A percentile compares a stretch with the other conserved stretches of the same genome.
phyloP scores from a whole-genome alignment of 176 grass and related monocot species.

The Oryza coarctata region DNA sequence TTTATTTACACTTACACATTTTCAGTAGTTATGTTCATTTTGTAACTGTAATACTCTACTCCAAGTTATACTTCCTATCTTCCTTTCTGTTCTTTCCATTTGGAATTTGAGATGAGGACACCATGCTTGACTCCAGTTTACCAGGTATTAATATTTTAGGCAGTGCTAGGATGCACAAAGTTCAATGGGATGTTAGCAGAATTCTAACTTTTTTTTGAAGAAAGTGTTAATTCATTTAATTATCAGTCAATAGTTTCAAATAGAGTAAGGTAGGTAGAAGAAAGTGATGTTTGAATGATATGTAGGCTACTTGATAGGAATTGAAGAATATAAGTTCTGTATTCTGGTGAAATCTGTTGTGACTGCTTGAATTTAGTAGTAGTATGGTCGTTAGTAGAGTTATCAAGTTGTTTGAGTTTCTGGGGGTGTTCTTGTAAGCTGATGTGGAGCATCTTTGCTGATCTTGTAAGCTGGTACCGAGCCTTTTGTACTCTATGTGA shows the following conservation, averaged over 20 bases:
- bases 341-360: too few relatives aligned
- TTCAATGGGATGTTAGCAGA: background rate
- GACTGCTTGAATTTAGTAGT: too few relatives aligned
- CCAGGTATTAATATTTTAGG: background rate
- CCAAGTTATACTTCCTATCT: background rate
- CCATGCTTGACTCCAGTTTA: background rate
- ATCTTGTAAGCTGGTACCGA: too few relatives aligned
- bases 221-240: background rate
- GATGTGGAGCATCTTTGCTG: too few relatives aligned
- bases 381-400: too few relatives aligned
- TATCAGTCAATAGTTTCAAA: background rate
- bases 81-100: background rate
- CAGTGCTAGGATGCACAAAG: background rate
- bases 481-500: too few relatives aligned
- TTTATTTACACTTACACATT: background rate
- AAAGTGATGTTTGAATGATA: background rate
- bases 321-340: too few relatives aligned
- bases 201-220: background rate
- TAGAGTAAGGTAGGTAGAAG: background rate
- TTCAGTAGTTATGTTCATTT: background rate
- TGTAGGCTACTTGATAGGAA: background rate
- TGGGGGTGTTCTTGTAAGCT: too few relatives aligned
- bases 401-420: too few relatives aligned
- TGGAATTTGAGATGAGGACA: background rate
- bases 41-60: background rate